phyloP scores from a whole-genome alignment of 805 yeast genomes.

The Kodamaea nitidulidarum region DNA sequence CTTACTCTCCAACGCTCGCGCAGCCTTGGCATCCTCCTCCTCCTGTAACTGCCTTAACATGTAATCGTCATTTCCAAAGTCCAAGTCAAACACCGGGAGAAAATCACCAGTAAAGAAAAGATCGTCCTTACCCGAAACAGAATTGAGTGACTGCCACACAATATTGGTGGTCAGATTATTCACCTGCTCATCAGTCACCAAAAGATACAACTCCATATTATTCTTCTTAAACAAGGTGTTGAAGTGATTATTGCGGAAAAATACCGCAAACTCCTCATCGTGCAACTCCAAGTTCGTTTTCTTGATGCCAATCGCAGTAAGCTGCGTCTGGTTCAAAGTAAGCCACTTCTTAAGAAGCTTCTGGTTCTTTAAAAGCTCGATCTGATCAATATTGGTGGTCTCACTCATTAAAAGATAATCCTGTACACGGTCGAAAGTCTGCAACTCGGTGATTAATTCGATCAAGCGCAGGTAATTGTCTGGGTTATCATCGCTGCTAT shows the following conservation, averaged over 20 bases:
- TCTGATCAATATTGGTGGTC: conserved; percentile 10
- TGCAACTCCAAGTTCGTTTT: conserved; percentile 42
- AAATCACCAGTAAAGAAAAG: conserved; percentile 66
- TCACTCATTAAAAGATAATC: conserved; percentile 40
- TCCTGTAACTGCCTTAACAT: conserved; percentile 48
- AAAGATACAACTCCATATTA: conserved; percentile 48
- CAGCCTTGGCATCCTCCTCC: conserved; percentile 53
- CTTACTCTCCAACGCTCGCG: conserved; percentile 28
- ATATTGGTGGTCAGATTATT: conserved; percentile 34
- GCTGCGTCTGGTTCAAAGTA: conserved; percentile 64
- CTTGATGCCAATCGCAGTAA: conserved; percentile 64
- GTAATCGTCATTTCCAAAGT: conserved; percentile 20
- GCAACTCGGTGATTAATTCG: conserved; percentile 19
- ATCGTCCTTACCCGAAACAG: conserved; percentile 68
- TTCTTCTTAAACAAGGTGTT: conserved; percentile 58
- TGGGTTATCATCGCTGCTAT: conserved; percentile 7
- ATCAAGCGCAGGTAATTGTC: conserved; percentile 16
- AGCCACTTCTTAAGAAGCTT: conserved; percentile 36
- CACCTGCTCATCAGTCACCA: conserved; percentile 76
- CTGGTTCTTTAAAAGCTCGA: conserved; percentile 13
- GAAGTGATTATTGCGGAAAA: conserved; percentile 90
- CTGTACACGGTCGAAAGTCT: conserved; percentile 54
- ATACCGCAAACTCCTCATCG: conserved; percentile 57
- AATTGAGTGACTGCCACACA: conserved; percentile 78
- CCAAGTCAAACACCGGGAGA: conserved; percentile 38